phyloP scores from a whole-genome alignment of 345 rosid species.

The Lenwebbia sp. region DNA sequence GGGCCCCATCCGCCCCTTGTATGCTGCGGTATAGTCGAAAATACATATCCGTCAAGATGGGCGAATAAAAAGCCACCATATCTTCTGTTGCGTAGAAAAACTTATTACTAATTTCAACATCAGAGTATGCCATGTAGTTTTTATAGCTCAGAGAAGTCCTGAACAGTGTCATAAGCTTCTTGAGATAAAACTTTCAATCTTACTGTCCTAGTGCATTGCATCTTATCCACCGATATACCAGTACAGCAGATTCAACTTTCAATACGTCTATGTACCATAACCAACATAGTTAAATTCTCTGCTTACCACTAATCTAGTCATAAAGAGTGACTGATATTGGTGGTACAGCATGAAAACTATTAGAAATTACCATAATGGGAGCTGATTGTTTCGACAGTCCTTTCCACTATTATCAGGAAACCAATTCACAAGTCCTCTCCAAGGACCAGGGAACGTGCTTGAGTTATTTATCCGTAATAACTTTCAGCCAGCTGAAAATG shows the following conservation, averaged over 20 bases:
- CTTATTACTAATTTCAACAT: not conserved
- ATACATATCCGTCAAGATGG: not conserved
- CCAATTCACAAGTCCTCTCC: not conserved
- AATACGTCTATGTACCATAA: not conserved
- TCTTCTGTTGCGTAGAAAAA: not conserved
- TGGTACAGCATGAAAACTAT: not conserved
- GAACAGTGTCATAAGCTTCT: not conserved
- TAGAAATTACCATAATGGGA: not conserved
- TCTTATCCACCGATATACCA: not conserved
- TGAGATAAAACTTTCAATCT: not conserved
- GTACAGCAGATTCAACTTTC: not conserved
- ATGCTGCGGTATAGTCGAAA: constrained; percentile 31
- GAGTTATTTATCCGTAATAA: not conserved
- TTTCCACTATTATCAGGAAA: not conserved
- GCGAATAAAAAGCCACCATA: not conserved
- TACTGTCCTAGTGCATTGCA: not conserved
- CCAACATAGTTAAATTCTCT: not conserved
- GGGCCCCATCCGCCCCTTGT: constrained; percentile 43
- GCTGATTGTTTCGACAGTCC: not conserved
- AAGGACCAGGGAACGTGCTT: not conserved
- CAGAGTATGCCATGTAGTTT: not conserved
- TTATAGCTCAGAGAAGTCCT: not conserved
- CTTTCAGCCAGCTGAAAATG: not conserved
- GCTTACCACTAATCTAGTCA: not conserved
- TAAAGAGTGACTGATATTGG: not conserved